These are phyloP conservation scores for Aspergillus sp. DNA, from an alignment of 2,329 filamentous ascomycete genomes.

Conservation along the genomic window DNA sequence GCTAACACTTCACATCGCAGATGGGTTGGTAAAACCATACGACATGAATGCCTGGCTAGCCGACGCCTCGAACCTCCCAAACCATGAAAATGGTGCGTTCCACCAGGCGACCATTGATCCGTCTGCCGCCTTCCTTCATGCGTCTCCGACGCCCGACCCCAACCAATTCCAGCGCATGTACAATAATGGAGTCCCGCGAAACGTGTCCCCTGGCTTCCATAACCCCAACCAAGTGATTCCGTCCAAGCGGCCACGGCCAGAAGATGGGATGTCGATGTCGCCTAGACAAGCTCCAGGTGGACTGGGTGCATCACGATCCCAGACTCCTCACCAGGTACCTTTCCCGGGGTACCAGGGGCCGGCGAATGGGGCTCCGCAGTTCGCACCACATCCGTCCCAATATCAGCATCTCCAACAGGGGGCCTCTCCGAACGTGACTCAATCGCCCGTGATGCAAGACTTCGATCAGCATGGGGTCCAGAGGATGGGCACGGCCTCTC, in stretches of 20 bases:
- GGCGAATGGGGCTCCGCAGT: constrained; percentile 61
- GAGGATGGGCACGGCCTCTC: constrained; percentile 85
- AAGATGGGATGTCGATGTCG: constrained; percentile 82
- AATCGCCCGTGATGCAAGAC: constrained; percentile 86
- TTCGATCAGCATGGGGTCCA: constrained; percentile 66
- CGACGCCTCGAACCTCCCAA: constrained; percentile 48
- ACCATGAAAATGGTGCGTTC: constrained; percentile 50
- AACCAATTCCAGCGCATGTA: constrained; percentile 65
- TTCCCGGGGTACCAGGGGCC: constrained; percentile 70
- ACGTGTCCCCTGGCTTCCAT: constrained; percentile 75
- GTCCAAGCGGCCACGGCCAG: constrained; percentile 81
- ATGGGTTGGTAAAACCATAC: constrained; percentile 48
- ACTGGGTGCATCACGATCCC: constrained; percentile 79
- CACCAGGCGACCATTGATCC: constrained; percentile 47
- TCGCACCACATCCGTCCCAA: constrained; percentile 60
- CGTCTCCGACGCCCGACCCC: constrained; percentile 47
- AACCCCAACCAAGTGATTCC: constrained; percentile 81
- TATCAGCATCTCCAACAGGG: constrained; percentile 83
- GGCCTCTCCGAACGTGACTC: constrained; percentile 79
- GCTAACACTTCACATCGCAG: constrained; percentile 32
- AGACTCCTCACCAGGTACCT: constrained; percentile 79
- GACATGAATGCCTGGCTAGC: constrained; percentile 54
- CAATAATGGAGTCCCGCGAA: constrained; percentile 83
- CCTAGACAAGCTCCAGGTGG: constrained; percentile 73
- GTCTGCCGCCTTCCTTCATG: constrained; percentile 48